Evolutionary conservation across 345 rosid species (phyloP).

Genomic region (Arabis hirsuta): DNA sequence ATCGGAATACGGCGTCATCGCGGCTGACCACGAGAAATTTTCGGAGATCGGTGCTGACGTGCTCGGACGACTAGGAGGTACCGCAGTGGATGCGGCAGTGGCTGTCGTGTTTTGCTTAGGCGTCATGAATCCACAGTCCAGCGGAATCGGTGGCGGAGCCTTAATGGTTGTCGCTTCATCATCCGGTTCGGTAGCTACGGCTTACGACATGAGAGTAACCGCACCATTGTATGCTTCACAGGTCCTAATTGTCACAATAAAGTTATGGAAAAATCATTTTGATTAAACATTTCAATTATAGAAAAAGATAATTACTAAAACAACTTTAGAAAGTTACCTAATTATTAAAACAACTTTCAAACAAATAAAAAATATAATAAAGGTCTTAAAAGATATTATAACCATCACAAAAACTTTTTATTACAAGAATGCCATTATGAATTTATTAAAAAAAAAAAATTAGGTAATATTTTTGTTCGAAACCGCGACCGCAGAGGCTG

Average conservation of each 20-base stretch:
- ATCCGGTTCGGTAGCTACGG: constrained; percentile 48
- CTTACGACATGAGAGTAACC: constrained; percentile 87
- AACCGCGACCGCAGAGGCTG: too few relatives aligned
- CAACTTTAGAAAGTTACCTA: too few relatives aligned
- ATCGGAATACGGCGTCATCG: constrained; percentile 76
- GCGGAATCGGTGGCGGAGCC: constrained; percentile 91
- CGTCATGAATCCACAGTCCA: constrained; percentile 68
- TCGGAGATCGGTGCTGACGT: constrained; percentile 70
- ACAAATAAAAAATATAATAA: too few relatives aligned
- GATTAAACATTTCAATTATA: too few relatives aligned
- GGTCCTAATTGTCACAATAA: constrained; percentile 42
- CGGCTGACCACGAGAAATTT: constrained; percentile 82
- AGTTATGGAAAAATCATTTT: too few relatives aligned
- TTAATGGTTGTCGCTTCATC: constrained; percentile 77
- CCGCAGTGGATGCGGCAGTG: constrained; percentile 83
- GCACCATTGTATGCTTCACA: constrained; percentile 78
- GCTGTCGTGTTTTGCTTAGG: constrained; percentile 77
- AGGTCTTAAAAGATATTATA: too few relatives aligned
- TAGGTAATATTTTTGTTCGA: too few relatives aligned
- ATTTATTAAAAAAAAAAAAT: too few relatives aligned
- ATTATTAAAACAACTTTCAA: too few relatives aligned
- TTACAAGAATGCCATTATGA: too few relatives aligned
- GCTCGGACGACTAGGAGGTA: constrained; percentile 71
- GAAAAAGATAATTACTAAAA: too few relatives aligned
- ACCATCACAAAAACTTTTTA: too few relatives aligned